Percentiles rank a stretch among this genome's conserved stretches.
Conservation (phyloP, 164 flowering plant species). For the Stephania cephalantha region DNA sequence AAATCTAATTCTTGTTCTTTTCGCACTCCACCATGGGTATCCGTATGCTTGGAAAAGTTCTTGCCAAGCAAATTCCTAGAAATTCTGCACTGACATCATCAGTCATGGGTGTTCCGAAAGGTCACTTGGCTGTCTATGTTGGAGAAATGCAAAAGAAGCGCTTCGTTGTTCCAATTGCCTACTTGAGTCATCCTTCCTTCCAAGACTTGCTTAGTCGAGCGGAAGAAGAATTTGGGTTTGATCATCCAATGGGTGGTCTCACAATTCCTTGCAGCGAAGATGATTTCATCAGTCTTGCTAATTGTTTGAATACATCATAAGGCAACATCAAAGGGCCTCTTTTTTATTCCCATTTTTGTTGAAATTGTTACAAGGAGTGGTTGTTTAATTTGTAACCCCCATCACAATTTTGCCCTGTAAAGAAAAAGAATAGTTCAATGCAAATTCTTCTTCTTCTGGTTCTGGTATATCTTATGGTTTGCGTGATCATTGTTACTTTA, state of each 20-base stretch:
- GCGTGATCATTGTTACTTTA: neutral
- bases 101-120: too few relatives aligned
- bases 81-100: too few relatives aligned
- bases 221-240: slow-evolving; percentile 12
- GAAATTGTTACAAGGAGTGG: neutral
- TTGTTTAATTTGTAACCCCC: slow-evolving; percentile 1
- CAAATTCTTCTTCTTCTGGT: neutral
- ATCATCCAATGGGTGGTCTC: slow-evolving; percentile 15
- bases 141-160: slow-evolving; percentile 21
- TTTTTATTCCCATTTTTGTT: neutral
- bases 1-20: too few relatives aligned
- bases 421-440: neutral
- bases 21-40: too few relatives aligned
- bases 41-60: too few relatives aligned
- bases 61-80: too few relatives aligned
- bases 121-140: too few relatives aligned
- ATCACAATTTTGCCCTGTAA: neutral
- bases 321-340: neutral
- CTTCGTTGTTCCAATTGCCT: slow-evolving; percentile 34
- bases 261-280: slow-evolving; percentile 10
- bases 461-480: neutral
- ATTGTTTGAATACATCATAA: neutral
- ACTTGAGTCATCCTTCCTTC: slow-evolving; percentile 36
- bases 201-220: slow-evolving; percentile 28
- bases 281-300: neutral